Evolutionary conservation across 2,329 filamentous ascomycete genomes (phyloP).

Genomic region (Tympanopsis confertula): DNA sequence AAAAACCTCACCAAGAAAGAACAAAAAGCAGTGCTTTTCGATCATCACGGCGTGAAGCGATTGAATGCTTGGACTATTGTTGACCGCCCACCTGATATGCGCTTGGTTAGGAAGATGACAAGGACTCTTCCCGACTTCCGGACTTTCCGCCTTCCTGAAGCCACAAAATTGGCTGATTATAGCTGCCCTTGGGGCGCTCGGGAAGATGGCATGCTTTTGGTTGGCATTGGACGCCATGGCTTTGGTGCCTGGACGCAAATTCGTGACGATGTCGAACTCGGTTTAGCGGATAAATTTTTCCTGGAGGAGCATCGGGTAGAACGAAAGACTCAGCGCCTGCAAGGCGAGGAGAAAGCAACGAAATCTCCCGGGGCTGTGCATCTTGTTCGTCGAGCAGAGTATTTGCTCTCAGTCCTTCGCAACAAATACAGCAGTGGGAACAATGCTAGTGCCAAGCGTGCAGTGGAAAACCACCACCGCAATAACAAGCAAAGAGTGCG

Average conservation of each 20-base stretch:
- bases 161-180: slow-evolving; percentile 84
- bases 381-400: slow-evolving; percentile 54
- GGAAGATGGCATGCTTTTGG: slow-evolving; percentile 92
- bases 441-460: slow-evolving; percentile 37
- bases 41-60: slow-evolving; percentile 85
- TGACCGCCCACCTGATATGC: slow-evolving; percentile 81
- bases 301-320: slow-evolving; percentile 96
- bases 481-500: slow-evolving; percentile 43
- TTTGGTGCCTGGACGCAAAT: slow-evolving; percentile 95
- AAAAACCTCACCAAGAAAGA: slow-evolving; percentile 91
- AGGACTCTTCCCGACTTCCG: slow-evolving; percentile 55
- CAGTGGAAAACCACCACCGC: slow-evolving; percentile 55
- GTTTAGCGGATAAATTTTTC: slow-evolving; percentile 83
- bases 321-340: slow-evolving; percentile 81
- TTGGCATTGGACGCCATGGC: slow-evolving; percentile 85
- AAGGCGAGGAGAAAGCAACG: slow-evolving; percentile 32
- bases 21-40: slow-evolving; percentile 90
- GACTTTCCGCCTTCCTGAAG: slow-evolving; percentile 78
- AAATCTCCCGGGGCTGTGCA: slow-evolving; percentile 58
- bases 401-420: slow-evolving; percentile 51
- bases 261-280: slow-evolving; percentile 78
- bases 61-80: slow-evolving; percentile 92
- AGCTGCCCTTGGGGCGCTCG: slow-evolving; percentile 82
- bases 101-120: slow-evolving; percentile 67
- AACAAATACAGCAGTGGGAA: slow-evolving; percentile 43